A percentile compares a stretch with the other conserved stretches of the same genome.
phyloP scores from a whole-genome alignment of 2,329 filamentous ascomycete genomes.

The Apiospora phragmitis region DNA sequence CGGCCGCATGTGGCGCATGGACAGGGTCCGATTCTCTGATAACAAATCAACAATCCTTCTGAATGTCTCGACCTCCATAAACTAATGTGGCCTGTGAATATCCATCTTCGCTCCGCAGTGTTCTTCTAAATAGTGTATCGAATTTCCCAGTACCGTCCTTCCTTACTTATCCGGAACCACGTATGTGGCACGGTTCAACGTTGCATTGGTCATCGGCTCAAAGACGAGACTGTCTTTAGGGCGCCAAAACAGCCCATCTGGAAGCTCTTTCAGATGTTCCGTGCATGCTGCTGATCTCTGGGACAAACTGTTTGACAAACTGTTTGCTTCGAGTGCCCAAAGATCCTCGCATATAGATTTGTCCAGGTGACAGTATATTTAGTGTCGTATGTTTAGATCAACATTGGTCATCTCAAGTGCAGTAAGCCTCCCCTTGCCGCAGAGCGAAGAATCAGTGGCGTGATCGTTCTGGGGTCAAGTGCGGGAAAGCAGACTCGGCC shows the following conservation, averaged over 20 bases:
- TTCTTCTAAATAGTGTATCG: not conserved
- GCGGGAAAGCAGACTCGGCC: not conserved
- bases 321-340: not conserved
- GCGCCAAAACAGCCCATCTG: not conserved
- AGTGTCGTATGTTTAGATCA: not conserved
- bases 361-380: not conserved
- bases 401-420: not conserved
- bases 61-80: not conserved
- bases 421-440: not conserved
- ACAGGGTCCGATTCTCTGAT: not conserved
- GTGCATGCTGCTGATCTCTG: not conserved
- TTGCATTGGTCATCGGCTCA: not conserved
- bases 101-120: not conserved
- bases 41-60: not conserved
- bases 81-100: not conserved
- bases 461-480: not conserved
- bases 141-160: not conserved
- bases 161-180: not conserved
- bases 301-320: not conserved
- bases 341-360: not conserved
- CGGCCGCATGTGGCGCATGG: not conserved
- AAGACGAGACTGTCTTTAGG: not conserved
- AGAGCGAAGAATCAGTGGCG: not conserved
- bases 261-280: not conserved
- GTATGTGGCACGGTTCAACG: not conserved